These are phyloP conservation scores for Piromyces sp. DNA, from an alignment of 192 early-diverging fungal genomes.

Conservation along the genomic window DNA sequence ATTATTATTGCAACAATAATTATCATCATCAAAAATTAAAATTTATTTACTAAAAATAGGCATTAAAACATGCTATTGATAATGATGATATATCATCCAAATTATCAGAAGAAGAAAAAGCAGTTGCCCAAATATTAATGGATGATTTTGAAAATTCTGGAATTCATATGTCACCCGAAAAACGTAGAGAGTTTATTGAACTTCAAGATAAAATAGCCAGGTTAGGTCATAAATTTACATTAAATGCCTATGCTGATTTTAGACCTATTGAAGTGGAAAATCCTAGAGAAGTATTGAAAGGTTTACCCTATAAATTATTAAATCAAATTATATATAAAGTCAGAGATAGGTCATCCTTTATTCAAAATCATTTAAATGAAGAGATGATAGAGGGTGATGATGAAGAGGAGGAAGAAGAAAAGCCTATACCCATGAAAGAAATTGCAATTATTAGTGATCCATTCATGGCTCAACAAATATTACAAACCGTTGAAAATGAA, in stretches of 20 bases:
- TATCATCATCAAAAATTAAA: too few species aligned
- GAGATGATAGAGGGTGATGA: background rate
- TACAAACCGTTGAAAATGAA: conserved; percentile 44
- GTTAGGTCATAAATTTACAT: conserved; percentile 53
- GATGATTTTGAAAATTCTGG: conserved; percentile 90
- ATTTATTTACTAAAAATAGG: too few species aligned
- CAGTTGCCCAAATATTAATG: conserved; percentile 64
- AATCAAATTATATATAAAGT: background rate
- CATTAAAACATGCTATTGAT: conserved; percentile 48
- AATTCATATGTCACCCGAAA: conserved; percentile 55
- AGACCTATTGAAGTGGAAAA: conserved; percentile 11
- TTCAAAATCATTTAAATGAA: background rate
- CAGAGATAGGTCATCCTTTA: background rate
- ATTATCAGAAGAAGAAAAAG: conserved; percentile 51
- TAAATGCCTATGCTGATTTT: conserved; percentile 3
- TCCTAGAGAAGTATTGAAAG: conserved; percentile 7
- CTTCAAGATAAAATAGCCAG: conserved; percentile 69
- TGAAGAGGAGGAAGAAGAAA: background rate
- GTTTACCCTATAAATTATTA: conserved; percentile 6
- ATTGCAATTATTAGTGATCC: conserved; percentile 37
- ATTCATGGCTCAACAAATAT: conserved; percentile 35
- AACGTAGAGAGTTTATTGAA: conserved; percentile 55
- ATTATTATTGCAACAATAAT: too few species aligned
- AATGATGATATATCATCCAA: conserved; percentile 24
- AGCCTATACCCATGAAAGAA: conserved; percentile 16